Percentiles rank a stretch among this genome's conserved stretches.
These are phyloP conservation scores for Gossypium thurberi DNA, from an alignment of 345 rosid genomes.

Conservation along the genomic window DNA sequence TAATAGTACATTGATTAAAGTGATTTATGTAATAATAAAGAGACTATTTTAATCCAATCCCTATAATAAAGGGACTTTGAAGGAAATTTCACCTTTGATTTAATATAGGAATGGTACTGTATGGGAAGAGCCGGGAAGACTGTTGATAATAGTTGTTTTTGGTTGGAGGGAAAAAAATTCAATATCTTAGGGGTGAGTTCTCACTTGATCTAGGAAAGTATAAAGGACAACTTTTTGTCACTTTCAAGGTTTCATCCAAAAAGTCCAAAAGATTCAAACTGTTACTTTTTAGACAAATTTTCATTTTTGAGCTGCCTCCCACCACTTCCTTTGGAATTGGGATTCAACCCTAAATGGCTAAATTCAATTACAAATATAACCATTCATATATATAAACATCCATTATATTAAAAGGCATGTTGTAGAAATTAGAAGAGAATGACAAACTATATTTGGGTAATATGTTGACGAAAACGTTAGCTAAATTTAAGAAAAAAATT, in stretches of 20 bases:
- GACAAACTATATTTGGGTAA: too few relatives aligned
- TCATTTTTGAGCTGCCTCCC: slow-evolving; percentile 9
- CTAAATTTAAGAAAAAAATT: too few relatives aligned
- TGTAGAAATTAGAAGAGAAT: too few relatives aligned
- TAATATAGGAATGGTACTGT: too few relatives aligned
- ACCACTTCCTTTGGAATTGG: slow-evolving; percentile 14
- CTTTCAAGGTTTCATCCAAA: slow-evolving; percentile 11
- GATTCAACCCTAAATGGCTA: neutral
- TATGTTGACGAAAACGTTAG: too few relatives aligned
- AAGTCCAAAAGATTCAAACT: slow-evolving; percentile 32
- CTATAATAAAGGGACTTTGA: too few relatives aligned
- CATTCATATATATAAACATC: too few relatives aligned
- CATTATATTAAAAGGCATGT: too few relatives aligned
- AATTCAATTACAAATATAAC: neutral
- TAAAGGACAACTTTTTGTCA: slow-evolving; percentile 4
- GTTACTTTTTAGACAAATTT: slow-evolving; percentile 12
- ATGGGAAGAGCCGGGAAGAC: neutral
- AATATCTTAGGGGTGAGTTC: neutral
- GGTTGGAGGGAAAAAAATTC: neutral
- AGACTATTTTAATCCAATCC: too few relatives aligned
- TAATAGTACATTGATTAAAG: too few relatives aligned
- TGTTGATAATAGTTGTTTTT: neutral
- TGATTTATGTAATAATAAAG: too few relatives aligned
- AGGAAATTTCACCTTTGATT: neutral
- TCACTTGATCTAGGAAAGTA: neutral